These are phyloP conservation scores for Fraxinus ornus DNA, from an alignment of 305 asterid species.

Conservation along the genomic window DNA sequence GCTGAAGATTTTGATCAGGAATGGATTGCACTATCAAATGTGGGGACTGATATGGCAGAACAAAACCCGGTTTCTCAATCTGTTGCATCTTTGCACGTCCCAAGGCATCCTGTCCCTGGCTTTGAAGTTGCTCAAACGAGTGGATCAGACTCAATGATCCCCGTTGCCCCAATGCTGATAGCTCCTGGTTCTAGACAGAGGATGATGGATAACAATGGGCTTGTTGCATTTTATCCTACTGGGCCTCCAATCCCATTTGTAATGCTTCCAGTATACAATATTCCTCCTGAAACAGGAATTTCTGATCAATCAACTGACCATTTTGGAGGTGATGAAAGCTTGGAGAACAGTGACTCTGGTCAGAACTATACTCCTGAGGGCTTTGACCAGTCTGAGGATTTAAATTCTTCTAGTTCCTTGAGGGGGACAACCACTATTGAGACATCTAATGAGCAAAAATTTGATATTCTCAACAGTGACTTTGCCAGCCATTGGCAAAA, in stretches of 20 bases:
- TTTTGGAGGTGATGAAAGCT: slow-evolving; percentile 51
- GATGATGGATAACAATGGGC: slow-evolving; percentile 61
- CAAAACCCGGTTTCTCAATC: slow-evolving; percentile 51
- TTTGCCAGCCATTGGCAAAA: slow-evolving; percentile 92
- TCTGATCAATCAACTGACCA: slow-evolving; percentile 57
- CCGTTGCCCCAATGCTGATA: slow-evolving; percentile 75
- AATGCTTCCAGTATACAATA: slow-evolving; percentile 79
- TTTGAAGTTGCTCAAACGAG: slow-evolving; percentile 70
- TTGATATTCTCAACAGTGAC: slow-evolving; percentile 89
- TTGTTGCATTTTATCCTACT: slow-evolving; percentile 82
- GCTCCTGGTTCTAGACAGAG: slow-evolving; percentile 70
- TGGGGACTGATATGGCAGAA: slow-evolving; percentile 50
- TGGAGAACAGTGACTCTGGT: slow-evolving; percentile 46
- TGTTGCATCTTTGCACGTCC: slow-evolving; percentile 47
- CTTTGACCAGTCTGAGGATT: slow-evolving; percentile 53
- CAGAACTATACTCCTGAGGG: slow-evolving; percentile 51
- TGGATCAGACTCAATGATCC: slow-evolving; percentile 65
- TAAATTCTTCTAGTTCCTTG: slow-evolving; percentile 43
- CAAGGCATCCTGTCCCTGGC: slow-evolving; percentile 52
- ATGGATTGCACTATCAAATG: slow-evolving; percentile 45
- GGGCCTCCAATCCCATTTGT: slow-evolving; percentile 98
- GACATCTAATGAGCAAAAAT: slow-evolving; percentile 51
- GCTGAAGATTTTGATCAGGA: slow-evolving; percentile 68
- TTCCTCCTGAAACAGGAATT: slow-evolving; percentile 59
- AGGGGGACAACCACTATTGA: slow-evolving; percentile 47